These are phyloP conservation scores for Truncatella angustata DNA, from an alignment of 2,329 filamentous ascomycete species.

Conservation along the genomic window DNA sequence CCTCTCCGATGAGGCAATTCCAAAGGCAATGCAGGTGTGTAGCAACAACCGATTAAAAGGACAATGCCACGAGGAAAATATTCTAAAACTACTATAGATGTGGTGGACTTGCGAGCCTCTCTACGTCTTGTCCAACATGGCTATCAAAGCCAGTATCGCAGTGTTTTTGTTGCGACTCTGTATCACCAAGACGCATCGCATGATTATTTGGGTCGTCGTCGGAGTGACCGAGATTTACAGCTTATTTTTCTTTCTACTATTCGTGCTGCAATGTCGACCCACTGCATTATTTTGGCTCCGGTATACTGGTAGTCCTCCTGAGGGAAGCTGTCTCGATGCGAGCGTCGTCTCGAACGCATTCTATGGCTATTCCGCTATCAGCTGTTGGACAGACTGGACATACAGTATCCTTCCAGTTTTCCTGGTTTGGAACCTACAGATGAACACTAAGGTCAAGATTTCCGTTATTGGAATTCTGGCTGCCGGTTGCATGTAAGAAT, in stretches of 20 bases:
- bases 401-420: slow-evolving; percentile 38
- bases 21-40: slow-evolving; percentile 29
- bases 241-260: slow-evolving; percentile 36
- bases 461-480: slow-evolving; percentile 31
- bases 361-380: slow-evolving; percentile 37
- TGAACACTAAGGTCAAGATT: slow-evolving; percentile 36
- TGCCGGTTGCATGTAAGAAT: slow-evolving; percentile 35
- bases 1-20: slow-evolving; percentile 16
- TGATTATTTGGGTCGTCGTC: slow-evolving; percentile 29
- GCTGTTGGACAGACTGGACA: slow-evolving; percentile 38
- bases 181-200: slow-evolving; percentile 23
- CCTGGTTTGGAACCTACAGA: slow-evolving; percentile 38
- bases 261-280: slow-evolving; percentile 38
- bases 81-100: slow-evolving; percentile 17
- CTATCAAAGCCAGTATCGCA: slow-evolving; percentile 36
- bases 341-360: slow-evolving; percentile 26
- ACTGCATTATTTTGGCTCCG: slow-evolving; percentile 37
- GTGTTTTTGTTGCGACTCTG: slow-evolving; percentile 38
- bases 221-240: slow-evolving; percentile 31
- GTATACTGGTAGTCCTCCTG: slow-evolving; percentile 21
- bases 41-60: background rate
- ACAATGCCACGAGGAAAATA: background rate
- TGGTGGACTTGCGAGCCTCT: slow-evolving; percentile 41
- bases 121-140: slow-evolving; percentile 36
- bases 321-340: slow-evolving; percentile 30